A percentile compares a stretch with the other conserved stretches of the same genome.
Conservation (phyloP, 106 monocot species). For the Dendrobium huoshanense region DNA sequence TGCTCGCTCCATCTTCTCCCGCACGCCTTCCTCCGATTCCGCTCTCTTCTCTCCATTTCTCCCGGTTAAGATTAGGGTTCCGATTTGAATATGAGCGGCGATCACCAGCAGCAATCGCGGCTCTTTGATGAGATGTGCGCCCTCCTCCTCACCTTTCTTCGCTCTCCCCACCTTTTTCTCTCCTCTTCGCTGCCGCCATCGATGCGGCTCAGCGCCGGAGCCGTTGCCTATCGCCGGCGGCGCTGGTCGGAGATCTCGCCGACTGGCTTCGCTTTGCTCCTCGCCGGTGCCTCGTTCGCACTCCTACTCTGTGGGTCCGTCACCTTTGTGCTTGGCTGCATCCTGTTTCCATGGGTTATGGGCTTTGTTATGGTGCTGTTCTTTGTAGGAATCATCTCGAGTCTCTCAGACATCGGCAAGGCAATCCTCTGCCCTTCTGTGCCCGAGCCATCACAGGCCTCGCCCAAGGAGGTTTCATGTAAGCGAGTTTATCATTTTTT, state of each 20-base stretch:
- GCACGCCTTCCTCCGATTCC: background rate
- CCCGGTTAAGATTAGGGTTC: conserved; percentile 11
- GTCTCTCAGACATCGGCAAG: conserved; percentile 21
- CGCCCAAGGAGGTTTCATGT: conserved; percentile 25
- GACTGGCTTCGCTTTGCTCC: conserved; percentile 18
- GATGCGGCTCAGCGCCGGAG: background rate
- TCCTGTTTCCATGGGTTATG: conserved; percentile 39
- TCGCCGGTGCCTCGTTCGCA: conserved; percentile 29
- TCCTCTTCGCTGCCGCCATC: background rate
- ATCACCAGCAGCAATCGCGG: conserved; percentile 10
- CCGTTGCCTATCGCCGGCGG: background rate
- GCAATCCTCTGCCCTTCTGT: conserved; percentile 10
- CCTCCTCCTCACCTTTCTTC: conserved; percentile 14
- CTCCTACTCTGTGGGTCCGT: conserved; percentile 20
- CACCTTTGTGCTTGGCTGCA: conserved; percentile 31
- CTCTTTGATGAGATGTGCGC: conserved; percentile 27
- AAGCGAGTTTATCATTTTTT: background rate
- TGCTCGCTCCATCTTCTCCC: background rate
- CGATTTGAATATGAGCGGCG: background rate
- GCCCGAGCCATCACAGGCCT: background rate
- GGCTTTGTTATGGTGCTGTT: conserved; percentile 28
- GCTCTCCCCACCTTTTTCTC: conserved; percentile 6
- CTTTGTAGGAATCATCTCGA: conserved; percentile 31
- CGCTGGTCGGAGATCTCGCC: conserved; percentile 16
- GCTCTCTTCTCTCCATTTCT: background rate